Base-by-base conservation (phyloP, 208 protist genomes). In the Wallacemonas sp. region DNA sequence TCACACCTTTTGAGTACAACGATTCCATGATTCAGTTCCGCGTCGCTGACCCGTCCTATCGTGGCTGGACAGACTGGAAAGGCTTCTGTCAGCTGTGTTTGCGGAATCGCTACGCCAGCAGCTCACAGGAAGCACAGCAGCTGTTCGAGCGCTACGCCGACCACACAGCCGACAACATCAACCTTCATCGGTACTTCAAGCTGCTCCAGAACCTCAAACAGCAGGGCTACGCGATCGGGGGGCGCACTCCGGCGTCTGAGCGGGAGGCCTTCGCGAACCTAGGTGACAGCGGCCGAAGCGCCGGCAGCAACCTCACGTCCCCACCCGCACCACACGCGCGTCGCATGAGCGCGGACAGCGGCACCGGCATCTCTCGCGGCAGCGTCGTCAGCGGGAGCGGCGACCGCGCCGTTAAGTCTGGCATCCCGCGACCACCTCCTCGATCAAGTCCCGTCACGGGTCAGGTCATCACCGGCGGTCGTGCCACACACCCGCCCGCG, bases 1-100 rank as follows among this genome's bases (percentile, higher is more conserved):
- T 85, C 10, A 58, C 68, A 41, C 52, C 36, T 22, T 60, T 57
- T 44, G 39, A 85, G 50, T 85, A 81, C 75, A 78, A 78, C 39
- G 39, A 59, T n/a, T 52, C 59, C 30, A 44, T 85, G 1, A 24
- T 85, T 19, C 74, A 81, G 55, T 85, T 81, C 32, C 69, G 52
- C 36, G 52, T 33, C 8, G 41, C 58, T 29, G 79, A 81, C 44
- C 19, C 46, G 9, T 19, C 70, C 21, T 19, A 71, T 12, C 33
- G 29, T n/a, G 69, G 74, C 21, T 22, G 39, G 9, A 60, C 78
- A 8, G 38, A 58, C 29, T 57, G 37, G 38, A n/a, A 63, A 0
- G 53, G 46, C 12, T 79, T 81, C 71, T 33, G 37, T 30, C n/a
- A 38, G 17, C 39, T 91, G 22, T 81, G 77, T 55, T 50, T 71